Conservation (phyloP, 495 filamentous ascomycete species). For the Penicillium canariense region DNA sequence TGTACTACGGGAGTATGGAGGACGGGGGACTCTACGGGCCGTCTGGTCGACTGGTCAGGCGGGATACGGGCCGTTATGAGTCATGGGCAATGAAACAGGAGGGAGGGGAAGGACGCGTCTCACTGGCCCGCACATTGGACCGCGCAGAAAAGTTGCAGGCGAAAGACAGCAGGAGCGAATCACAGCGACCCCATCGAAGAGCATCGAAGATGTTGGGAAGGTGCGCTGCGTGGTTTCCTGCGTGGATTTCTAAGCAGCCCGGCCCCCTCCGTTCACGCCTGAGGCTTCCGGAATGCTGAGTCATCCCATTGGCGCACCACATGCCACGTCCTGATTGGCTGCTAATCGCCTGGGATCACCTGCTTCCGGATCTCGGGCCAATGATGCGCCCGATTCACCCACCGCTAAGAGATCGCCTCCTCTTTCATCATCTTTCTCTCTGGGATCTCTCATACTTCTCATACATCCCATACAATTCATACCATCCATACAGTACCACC, state of each 20-base stretch:
- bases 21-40: too few species aligned
- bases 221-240: background rate
- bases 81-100: background rate
- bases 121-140: background rate
- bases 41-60: too few species aligned
- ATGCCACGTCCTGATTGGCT: slow-evolving; percentile 14
- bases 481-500: background rate
- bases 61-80: background rate
- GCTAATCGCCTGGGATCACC: slow-evolving; percentile 8
- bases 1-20: background rate
- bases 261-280: background rate
- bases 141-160: background rate
- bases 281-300: background rate
- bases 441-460: background rate
- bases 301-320: background rate
- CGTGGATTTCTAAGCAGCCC: slow-evolving; percentile 23
- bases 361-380: slow-evolving; percentile 11
- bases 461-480: background rate
- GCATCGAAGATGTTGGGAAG: background rate
- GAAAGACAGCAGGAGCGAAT: background rate
- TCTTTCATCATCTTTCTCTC: slow-evolving; percentile 11
- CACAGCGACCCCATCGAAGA: background rate
- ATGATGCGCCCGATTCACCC: slow-evolving; percentile 11
- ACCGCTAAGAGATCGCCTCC: slow-evolving; percentile 9
- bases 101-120: background rate